Conservation (phyloP, 352 stramenopile genomes). For the Globisporangium abappressorium region DNA sequence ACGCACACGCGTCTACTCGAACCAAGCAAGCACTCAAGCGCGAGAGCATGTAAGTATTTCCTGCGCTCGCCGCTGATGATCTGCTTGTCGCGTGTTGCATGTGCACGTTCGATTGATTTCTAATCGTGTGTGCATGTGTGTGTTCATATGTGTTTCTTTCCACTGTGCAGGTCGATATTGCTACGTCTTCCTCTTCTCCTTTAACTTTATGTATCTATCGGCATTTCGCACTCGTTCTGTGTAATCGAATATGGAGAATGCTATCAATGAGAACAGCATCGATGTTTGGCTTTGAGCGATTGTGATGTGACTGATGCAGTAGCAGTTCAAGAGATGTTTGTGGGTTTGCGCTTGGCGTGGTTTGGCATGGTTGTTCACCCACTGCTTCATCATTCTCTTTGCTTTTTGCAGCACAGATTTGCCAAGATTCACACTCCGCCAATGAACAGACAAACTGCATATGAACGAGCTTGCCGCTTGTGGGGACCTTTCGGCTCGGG, state of each 20-base stretch:
- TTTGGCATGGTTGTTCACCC: background rate
- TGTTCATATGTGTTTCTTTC: background rate
- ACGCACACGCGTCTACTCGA: background rate
- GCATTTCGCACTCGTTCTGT: background rate
- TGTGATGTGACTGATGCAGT: background rate
- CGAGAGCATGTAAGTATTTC: background rate
- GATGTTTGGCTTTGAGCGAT: background rate
- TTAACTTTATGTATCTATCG: constrained; percentile 12
- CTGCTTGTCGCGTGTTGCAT: background rate
- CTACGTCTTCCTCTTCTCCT: constrained; percentile 2
- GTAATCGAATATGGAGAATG: background rate
- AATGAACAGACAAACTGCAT: background rate
- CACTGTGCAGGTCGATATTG: background rate
- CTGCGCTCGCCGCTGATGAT: background rate
- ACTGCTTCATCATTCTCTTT: background rate
- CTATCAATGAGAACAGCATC: background rate
- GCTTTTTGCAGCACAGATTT: background rate
- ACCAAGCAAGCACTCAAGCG: background rate
- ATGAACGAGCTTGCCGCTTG: background rate
- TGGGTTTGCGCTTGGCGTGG: background rate
- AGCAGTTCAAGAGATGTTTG: background rate
- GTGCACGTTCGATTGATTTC: background rate
- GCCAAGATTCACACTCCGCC: background rate
- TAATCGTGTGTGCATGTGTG: background rate
- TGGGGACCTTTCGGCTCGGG: background rate